These are phyloP conservation scores for Colletotrichum trifolii DNA, from an alignment of 2,329 filamentous ascomycete species.

Conservation along the genomic window DNA sequence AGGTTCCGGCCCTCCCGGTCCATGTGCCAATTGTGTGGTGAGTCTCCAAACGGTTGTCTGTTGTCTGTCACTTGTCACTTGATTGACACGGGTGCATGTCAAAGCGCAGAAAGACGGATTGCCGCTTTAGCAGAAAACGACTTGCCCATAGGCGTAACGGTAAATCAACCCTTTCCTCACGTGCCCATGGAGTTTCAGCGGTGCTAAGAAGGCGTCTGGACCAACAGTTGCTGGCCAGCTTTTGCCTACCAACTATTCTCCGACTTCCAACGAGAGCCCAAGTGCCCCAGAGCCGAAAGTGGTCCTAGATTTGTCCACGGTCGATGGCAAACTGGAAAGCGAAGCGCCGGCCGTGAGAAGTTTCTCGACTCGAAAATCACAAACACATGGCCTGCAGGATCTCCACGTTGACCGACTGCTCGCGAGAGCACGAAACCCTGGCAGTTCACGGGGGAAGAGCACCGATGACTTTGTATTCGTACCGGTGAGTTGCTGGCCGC, in stretches of 20 bases:
- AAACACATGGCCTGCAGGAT: conserved; percentile 37
- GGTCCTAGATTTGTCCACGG: conserved; percentile 18
- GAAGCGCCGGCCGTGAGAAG: not conserved
- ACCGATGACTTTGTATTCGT: conserved; percentile 39
- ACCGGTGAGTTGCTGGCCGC: conserved; percentile 37
- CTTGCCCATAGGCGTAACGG: conserved; percentile 40
- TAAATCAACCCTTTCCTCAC: conserved; percentile 3
- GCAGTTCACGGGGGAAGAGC: conserved; percentile 6
- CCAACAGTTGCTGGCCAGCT: conserved; percentile 34
- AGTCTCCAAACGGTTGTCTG: conserved; percentile 3
- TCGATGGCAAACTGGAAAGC: not conserved
- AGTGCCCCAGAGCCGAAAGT: conserved; percentile 14
- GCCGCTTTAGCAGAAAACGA: conserved; percentile 42
- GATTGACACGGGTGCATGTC: conserved; percentile 25
- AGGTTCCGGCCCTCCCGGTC: conserved; percentile 38
- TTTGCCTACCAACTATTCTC: conserved; percentile 21
- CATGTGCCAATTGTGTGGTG: conserved; percentile 45
- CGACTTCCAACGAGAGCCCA: not conserved
- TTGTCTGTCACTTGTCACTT: not conserved
- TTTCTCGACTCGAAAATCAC: not conserved
- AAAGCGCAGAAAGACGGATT: conserved; percentile 28
- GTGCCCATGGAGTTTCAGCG: not conserved
- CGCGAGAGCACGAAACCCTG: conserved; percentile 31
- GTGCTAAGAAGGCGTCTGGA: too few relatives aligned
- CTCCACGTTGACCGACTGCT: conserved; percentile 44